Evolutionary conservation across 495 filamentous ascomycete species (phyloP), one percentile per base, ranked within the genome.

Genomic region (Arthonia radiata): DNA sequence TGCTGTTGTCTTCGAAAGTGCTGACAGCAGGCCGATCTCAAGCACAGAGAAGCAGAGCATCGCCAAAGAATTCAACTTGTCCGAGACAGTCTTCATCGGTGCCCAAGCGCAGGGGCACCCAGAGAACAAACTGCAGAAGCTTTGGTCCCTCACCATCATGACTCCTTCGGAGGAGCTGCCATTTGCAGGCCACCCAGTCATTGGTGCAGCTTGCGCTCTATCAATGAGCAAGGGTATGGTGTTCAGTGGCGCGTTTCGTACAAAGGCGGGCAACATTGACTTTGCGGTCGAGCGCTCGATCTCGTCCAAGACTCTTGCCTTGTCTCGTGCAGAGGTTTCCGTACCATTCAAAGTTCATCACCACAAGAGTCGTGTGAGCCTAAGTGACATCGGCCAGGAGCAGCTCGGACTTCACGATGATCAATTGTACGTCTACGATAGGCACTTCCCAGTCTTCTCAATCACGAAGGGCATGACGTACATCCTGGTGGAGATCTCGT

Each of bases 121-220:
- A 14, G 15, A 16, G 12, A 26, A 37, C 1, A 30, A 39, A 18
- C 48, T 54, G 23, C 33, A 51, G 3, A 64, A n/a, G n/a, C n/a
- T n/a, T n/a, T n/a, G n/a, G n/a, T n/a, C n/a, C n/a, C n/a, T 80
- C 39, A 66, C 77, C 45, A 83, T 80, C 48, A 79, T 78, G 54
- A 69, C 64, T 15, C 43, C 52, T 10, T 42, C 52, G 15, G 34
- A 34, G 7, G 74, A 81, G 39, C 41, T 81, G 9, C 64, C 68
- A 2, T 82, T 80, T 36, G 73, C 76, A 0, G 76, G 76, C 5
- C 76, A 82, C 42, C 76, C 75, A 0, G 79, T 70, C 23, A 64
- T 83, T 33, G 76, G 76, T 28, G 55, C 67, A 2, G 62, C 67
- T 2, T 56, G 56, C 16, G 25, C 12, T 18, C 9, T 9, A 18